A percentile compares a stretch with the other conserved stretches of the same genome.
These are phyloP conservation scores for Guillardia theta DNA, from an alignment of 78 protist genomes.

Conservation along the genomic window DNA sequence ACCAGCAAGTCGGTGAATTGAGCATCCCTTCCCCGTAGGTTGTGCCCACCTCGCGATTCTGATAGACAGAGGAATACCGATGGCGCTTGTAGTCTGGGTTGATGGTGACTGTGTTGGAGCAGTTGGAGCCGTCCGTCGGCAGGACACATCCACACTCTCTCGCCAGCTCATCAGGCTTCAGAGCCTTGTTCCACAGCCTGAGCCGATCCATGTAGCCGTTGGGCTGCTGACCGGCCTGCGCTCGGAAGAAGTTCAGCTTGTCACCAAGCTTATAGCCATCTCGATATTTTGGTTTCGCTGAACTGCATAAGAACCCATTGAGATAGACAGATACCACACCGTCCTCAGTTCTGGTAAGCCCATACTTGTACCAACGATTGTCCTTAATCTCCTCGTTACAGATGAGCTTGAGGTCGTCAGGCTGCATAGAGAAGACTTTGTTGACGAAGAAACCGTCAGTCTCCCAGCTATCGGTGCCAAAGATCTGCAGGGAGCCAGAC, in stretches of 20 bases:
- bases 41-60: not conserved
- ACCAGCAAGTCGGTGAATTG: not conserved
- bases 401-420: not conserved
- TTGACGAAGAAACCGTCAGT: not conserved
- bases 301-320: not conserved
- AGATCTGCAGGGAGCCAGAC: not conserved
- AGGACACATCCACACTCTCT: not conserved
- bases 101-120: not conserved
- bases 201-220: not conserved
- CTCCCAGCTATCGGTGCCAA: not conserved
- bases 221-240: not conserved
- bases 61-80: not conserved
- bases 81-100: not conserved
- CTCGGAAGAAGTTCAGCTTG: not conserved
- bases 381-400: not conserved
- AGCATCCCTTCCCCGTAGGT: not conserved
- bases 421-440: not conserved
- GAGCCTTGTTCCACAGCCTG: not conserved
- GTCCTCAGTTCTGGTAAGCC: not conserved
- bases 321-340: not conserved
- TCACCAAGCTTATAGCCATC: not conserved
- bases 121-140: not conserved
- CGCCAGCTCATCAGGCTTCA: not conserved
- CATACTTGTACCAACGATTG: not conserved
- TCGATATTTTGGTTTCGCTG: not conserved